These are phyloP conservation scores for Fusarium fujikuroi DNA, from an alignment of 2,329 filamentous ascomycete species.

Conservation along the genomic window DNA sequence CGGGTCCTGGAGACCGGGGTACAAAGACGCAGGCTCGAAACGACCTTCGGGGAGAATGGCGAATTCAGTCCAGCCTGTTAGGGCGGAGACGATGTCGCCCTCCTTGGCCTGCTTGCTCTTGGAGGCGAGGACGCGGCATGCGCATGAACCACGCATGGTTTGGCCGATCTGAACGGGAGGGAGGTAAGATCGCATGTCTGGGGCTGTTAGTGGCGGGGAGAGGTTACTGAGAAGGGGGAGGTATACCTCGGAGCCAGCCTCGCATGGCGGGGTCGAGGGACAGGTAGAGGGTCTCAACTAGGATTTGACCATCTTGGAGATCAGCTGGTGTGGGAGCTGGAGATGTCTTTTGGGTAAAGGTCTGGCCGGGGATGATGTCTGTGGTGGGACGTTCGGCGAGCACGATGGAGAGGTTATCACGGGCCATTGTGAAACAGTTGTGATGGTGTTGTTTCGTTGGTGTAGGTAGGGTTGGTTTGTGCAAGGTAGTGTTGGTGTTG, in stretches of 20 bases:
- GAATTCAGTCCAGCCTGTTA: slow-evolving; percentile 74
- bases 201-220: background rate
- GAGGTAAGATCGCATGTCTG: slow-evolving; percentile 67
- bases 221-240: background rate
- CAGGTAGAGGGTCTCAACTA: slow-evolving; percentile 71
- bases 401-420: slow-evolving; percentile 62
- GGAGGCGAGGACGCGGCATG: slow-evolving; percentile 70
- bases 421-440: slow-evolving; percentile 50
- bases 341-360: slow-evolving; percentile 66
- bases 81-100: slow-evolving; percentile 67
- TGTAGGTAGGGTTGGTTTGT: background rate
- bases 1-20: slow-evolving; percentile 54
- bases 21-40: slow-evolving; percentile 53
- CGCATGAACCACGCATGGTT: slow-evolving; percentile 72
- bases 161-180: slow-evolving; percentile 75
- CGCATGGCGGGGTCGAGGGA: slow-evolving; percentile 82
- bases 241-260: slow-evolving; percentile 71
- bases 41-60: slow-evolving; percentile 66
- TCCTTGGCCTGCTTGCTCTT: slow-evolving; percentile 64
- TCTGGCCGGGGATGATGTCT: slow-evolving; percentile 71
- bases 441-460: background rate
- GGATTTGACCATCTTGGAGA: slow-evolving; percentile 72
- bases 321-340: slow-evolving; percentile 62
- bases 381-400: slow-evolving; percentile 72
- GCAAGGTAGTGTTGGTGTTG: background rate